Conservation (phyloP, 2,329 filamentous ascomycete species). For the Leptoxyphium fumago region DNA sequence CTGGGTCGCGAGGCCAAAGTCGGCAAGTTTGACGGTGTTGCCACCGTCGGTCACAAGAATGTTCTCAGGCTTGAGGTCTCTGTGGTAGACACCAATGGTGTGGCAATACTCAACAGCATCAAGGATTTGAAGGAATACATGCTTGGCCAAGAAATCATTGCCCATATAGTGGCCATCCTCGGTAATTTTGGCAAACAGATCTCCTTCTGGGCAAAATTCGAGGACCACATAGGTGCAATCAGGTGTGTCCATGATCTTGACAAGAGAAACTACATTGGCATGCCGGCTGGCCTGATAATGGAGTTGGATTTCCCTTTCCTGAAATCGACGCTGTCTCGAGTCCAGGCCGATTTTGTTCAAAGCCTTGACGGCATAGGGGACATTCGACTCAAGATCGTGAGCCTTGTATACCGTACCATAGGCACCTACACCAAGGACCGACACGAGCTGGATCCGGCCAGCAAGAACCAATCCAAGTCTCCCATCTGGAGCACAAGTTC, state of each 20-base stretch:
- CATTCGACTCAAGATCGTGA: constrained; percentile 65
- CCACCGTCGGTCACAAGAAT: constrained; percentile 82
- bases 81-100: constrained; percentile 82
- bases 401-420: constrained; percentile 94
- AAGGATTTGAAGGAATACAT: constrained; percentile 85
- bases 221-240: constrained; percentile 94
- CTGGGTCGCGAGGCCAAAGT: constrained; percentile 88
- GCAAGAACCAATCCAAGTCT: constrained; percentile 73
- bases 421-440: constrained; percentile 80
- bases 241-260: constrained; percentile 79
- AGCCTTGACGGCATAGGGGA: constrained; percentile 88
- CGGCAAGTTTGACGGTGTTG: constrained; percentile 83
- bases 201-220: constrained; percentile 93
- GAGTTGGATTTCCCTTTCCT: constrained; percentile 81
- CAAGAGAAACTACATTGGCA: constrained; percentile 82
- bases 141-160: constrained; percentile 76
- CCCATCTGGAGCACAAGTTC: constrained; percentile 51
- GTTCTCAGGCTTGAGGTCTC: constrained; percentile 97
- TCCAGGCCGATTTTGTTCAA: constrained; percentile 90
- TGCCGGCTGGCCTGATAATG: constrained; percentile 83
- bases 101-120: constrained; percentile 96
- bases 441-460: constrained; percentile 66
- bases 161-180: constrained; percentile 85
- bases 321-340: constrained; percentile 72
- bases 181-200: constrained; percentile 94